A percentile compares a stretch with the other conserved stretches of the same genome.
Evolutionary conservation across 306 rosid species (phyloP).

Genomic region (Casuarina glauca): DNA sequence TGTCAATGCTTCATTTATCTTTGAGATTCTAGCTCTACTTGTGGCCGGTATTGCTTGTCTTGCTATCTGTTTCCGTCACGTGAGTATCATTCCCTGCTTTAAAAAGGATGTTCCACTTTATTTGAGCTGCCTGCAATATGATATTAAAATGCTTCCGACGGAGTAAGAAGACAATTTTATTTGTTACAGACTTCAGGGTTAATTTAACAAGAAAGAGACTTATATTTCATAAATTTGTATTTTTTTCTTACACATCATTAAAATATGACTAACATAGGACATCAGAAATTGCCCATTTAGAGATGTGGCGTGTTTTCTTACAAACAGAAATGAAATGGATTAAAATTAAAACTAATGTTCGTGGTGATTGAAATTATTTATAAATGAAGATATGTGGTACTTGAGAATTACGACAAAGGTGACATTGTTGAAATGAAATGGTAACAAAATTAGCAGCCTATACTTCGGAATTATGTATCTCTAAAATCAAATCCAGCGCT

Average conservation of each 20-base stretch:
- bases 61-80: slow-evolving; percentile 77
- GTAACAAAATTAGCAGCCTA: neutral
- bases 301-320: neutral
- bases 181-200: too few relatives aligned
- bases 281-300: neutral
- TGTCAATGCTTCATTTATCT: slow-evolving; percentile 42
- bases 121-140: slow-evolving; percentile 12
- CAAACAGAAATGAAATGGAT: too few relatives aligned
- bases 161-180: too few relatives aligned
- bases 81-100: slow-evolving; percentile 31
- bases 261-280: neutral
- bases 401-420: neutral
- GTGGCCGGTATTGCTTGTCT: slow-evolving; percentile 53
- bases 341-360: neutral
- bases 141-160: neutral
- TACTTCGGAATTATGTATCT: neutral
- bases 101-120: neutral
- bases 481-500: neutral
- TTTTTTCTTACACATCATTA: too few relatives aligned
- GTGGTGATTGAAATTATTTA: neutral
- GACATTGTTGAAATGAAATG: neutral
- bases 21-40: slow-evolving; percentile 43
- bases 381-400: neutral
- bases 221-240: too few relatives aligned
- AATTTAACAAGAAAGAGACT: too few relatives aligned